phyloP scores from a whole-genome alignment of 1,139 yeast genomes.

The Torulaspora pretoriensis region DNA sequence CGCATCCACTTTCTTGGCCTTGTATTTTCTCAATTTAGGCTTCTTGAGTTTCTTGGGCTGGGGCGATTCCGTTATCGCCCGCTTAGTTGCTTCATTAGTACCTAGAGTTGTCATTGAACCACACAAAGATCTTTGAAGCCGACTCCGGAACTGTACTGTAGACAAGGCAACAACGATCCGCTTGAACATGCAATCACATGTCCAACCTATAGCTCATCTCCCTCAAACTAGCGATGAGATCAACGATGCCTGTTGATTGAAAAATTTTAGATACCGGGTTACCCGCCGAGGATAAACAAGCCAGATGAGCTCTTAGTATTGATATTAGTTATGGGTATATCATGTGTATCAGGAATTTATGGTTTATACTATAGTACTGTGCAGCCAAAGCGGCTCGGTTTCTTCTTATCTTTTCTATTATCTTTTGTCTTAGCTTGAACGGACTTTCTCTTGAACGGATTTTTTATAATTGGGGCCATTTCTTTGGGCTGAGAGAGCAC shows the following conservation, averaged over 20 bases:
- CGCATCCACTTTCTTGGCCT: slow-evolving; percentile 61
- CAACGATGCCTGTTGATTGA: background rate
- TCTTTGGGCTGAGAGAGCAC: slow-evolving; percentile 11
- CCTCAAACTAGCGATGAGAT: slow-evolving; percentile 6
- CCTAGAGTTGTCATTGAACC: slow-evolving; percentile 2
- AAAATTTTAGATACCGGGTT: slow-evolving; percentile 1
- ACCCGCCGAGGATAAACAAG: slow-evolving; percentile 2
- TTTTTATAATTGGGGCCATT: slow-evolving; percentile 12
- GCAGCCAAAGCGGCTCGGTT: slow-evolving; percentile 12
- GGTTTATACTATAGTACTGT: slow-evolving; percentile 6
- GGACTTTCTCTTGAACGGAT: slow-evolving; percentile 13
- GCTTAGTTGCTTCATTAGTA: slow-evolving; percentile 2
- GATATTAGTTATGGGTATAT: background rate
- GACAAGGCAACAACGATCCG: background rate
- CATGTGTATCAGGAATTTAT: background rate
- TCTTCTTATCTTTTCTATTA: slow-evolving; percentile 4
- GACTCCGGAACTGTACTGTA: background rate
- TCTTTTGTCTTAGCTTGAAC: background rate
- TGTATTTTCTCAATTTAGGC: slow-evolving; percentile 46
- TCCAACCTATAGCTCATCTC: background rate
- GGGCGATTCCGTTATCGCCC: slow-evolving; percentile 5
- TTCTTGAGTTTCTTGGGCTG: slow-evolving; percentile 29
- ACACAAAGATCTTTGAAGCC: background rate
- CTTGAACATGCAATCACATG: slow-evolving; percentile 2
- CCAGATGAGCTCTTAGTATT: background rate